Conservation (phyloP, 2,329 filamentous ascomycete genomes). For the Dactylellina parvicollis region DNA sequence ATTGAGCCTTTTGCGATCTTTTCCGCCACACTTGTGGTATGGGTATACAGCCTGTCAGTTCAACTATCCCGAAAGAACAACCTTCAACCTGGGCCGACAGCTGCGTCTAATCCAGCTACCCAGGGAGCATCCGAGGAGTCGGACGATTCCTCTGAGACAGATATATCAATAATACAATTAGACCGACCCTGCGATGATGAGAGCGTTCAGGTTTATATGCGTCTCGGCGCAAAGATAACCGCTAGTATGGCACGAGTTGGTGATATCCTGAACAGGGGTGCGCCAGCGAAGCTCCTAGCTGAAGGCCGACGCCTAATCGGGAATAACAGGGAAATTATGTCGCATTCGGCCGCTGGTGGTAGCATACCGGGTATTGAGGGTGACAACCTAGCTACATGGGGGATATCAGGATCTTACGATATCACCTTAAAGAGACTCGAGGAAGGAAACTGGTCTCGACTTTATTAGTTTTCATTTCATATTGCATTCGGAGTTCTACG, state of each 20-base stretch:
- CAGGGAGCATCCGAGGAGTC: neutral
- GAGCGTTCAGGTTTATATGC: neutral
- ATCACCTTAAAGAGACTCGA: neutral
- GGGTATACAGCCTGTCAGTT: neutral
- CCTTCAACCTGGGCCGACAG: neutral
- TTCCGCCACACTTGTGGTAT: neutral
- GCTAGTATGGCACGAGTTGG: constrained; percentile 1
- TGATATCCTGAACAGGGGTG: neutral
- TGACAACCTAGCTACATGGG: neutral
- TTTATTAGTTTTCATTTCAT: too few species aligned
- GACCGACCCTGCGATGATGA: constrained; percentile 1
- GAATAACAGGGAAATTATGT: neutral
- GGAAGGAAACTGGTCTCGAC: neutral
- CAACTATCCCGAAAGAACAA: neutral
- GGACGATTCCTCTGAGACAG: neutral
- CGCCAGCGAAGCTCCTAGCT: neutral
- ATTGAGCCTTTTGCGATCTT: neutral
- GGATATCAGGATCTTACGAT: neutral
- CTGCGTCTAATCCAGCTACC: neutral
- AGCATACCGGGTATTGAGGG: neutral
- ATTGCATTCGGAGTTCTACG: too few species aligned
- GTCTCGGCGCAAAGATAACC: neutral
- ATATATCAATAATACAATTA: neutral
- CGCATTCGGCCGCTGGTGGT: neutral
- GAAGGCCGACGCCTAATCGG: neutral